These are phyloP conservation scores for Solanum chilense DNA, from an alignment of 257 asterid genomes.

Conservation along the genomic window DNA sequence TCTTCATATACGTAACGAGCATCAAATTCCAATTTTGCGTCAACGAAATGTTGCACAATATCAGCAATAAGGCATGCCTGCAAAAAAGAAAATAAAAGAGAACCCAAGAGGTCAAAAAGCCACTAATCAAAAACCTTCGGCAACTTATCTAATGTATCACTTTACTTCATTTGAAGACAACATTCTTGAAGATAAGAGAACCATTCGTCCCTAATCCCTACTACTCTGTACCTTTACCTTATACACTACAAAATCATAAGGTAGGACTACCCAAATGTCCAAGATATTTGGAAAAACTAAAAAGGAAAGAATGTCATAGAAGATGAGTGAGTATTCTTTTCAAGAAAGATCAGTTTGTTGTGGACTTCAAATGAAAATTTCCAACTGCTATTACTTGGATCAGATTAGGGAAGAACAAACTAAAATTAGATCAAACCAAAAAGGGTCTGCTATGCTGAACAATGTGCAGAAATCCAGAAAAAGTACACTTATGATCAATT, in stretches of 20 bases:
- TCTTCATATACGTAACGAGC: conserved; percentile 85
- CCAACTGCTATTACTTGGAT: background rate
- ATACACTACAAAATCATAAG: background rate
- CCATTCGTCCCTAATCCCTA: background rate
- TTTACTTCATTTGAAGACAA: background rate
- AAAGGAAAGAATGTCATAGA: background rate
- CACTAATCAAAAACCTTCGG: background rate
- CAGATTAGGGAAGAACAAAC: background rate
- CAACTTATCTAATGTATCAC: background rate
- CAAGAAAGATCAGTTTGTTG: background rate
- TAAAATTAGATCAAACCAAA: background rate
- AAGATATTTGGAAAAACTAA: background rate
- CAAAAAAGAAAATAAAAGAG: background rate
- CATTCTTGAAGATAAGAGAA: background rate
- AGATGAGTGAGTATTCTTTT: background rate
- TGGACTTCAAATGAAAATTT: background rate
- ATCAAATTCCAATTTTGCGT: conserved; percentile 91
- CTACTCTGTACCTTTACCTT: background rate
- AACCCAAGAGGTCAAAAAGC: background rate
- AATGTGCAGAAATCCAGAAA: background rate
- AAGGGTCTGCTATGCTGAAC: background rate
- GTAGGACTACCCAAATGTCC: background rate
- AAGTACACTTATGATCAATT: background rate
- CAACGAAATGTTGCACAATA: conserved; percentile 90
- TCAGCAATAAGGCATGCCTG: conserved; percentile 98